Evolutionary conservation across 352 stramenopile species (phyloP).

Genomic region (Globisporangium cystogenes): DNA sequence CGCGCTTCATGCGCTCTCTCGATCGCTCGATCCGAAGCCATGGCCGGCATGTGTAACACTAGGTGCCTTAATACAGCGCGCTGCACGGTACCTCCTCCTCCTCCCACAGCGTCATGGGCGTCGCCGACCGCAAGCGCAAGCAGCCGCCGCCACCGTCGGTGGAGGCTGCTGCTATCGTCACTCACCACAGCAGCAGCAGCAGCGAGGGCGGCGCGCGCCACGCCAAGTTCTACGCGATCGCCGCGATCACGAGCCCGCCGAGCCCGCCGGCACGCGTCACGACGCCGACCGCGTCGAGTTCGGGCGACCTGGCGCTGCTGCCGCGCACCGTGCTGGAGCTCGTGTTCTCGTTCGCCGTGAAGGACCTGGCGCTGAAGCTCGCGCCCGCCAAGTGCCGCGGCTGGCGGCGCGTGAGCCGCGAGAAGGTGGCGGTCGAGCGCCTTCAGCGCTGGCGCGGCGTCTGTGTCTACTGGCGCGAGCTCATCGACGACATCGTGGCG

Average conservation of each 20-base stretch:
- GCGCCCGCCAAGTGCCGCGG: slow-evolving; percentile 36
- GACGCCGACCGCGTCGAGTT: not conserved
- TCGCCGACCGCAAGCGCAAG: slow-evolving; percentile 14
- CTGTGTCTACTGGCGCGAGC: slow-evolving; percentile 40
- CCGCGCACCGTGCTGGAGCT: slow-evolving; percentile 46
- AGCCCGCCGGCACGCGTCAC: not conserved
- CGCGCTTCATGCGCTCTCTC: too few relatives aligned
- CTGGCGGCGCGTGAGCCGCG: slow-evolving; percentile 30
- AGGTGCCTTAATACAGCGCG: too few relatives aligned
- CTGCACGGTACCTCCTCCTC: not conserved
- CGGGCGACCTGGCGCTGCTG: slow-evolving; percentile 23
- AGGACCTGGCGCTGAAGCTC: slow-evolving; percentile 44
- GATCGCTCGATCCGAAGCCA: too few relatives aligned
- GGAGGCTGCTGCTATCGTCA: not conserved
- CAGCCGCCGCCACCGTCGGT: not conserved
- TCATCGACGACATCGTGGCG: slow-evolving; percentile 36
- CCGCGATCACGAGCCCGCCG: slow-evolving; percentile 10
- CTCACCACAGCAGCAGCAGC: not conserved
- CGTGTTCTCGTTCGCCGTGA: slow-evolving; percentile 46
- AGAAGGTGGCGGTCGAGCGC: slow-evolving; percentile 30
- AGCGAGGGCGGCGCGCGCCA: not conserved
- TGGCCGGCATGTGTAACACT: too few relatives aligned
- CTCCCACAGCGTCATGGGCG: not conserved
- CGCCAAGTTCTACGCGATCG: slow-evolving; percentile 16
- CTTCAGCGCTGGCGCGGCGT: slow-evolving; percentile 34